Evolutionary conservation across 176 grass and related monocot species (phyloP).

Genomic region (Cenchrus fungigraminus): DNA sequence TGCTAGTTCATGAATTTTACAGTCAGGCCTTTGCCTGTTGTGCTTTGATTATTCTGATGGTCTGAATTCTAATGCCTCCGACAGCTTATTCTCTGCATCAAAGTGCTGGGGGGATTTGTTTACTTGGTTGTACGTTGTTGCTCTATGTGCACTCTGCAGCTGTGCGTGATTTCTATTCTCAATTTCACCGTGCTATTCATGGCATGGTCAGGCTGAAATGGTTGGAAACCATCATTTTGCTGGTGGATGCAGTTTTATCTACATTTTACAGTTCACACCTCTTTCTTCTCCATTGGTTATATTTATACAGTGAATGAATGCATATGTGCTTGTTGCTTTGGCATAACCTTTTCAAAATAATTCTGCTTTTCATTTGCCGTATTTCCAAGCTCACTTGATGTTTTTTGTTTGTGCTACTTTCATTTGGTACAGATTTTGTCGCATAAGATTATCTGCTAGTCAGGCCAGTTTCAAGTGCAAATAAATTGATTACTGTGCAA

Average conservation of each 20-base stretch:
- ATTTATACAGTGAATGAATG: background rate
- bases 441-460: background rate
- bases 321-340: background rate
- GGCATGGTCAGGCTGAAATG: background rate
- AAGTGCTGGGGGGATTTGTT: background rate
- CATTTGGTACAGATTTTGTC: background rate
- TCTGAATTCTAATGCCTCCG: conserved; percentile 7
- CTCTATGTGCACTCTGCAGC: background rate
- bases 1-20: background rate
- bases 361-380: background rate
- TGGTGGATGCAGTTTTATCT: background rate
- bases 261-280: background rate
- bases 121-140: background rate
- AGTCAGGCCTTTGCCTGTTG: background rate
- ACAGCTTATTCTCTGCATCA: background rate
- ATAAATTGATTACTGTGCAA: background rate
- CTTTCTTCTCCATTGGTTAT: background rate
- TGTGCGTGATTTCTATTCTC: background rate
- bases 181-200: background rate
- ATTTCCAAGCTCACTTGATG: background rate
- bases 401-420: background rate
- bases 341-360: background rate
- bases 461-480: background rate
- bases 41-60: background rate
- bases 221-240: background rate